Evolutionary conservation across 1,284 basidiomycete genomes (phyloP).

Genomic region (Kalmanozyma brasiliensis): DNA sequence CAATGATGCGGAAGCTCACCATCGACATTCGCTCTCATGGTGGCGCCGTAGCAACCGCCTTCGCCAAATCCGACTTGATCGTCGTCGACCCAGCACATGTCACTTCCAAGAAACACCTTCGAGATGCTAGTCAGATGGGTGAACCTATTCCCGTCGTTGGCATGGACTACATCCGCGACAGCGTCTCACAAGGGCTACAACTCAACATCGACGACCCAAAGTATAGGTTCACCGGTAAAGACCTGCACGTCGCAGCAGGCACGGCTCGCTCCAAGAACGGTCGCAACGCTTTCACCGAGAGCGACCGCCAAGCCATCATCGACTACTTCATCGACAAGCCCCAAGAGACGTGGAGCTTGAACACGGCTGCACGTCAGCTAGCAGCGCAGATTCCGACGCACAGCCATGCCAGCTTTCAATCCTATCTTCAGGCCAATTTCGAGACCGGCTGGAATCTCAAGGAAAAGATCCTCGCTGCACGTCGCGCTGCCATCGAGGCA

Average conservation of each 20-base stretch:
- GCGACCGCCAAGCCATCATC: conserved; percentile 37
- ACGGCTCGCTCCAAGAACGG: conserved; percentile 13
- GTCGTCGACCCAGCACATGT: conserved; percentile 19
- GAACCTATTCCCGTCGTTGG: conserved; percentile 44
- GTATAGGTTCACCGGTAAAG: conserved; percentile 31
- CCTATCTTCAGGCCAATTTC: conserved; percentile 48
- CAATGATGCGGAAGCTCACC: too few relatives aligned
- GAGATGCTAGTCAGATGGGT: conserved; percentile 21
- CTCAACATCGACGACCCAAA: conserved; percentile 24
- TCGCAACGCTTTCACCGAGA: conserved; percentile 37
- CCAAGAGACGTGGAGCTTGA: conserved; percentile 44
- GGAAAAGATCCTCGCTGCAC: conserved; percentile 14
- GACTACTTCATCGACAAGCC: conserved; percentile 32
- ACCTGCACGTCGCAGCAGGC: conserved; percentile 3
- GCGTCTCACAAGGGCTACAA: conserved; percentile 9
- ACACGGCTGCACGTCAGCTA: conserved; percentile 39
- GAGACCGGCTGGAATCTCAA: conserved; percentile 39
- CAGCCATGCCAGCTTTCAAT: conserved; percentile 45
- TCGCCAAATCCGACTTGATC: conserved; percentile 40
- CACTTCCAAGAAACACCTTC: conserved; percentile 9
- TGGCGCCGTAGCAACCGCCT: conserved; percentile 26
- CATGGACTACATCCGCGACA: conserved; percentile 28
- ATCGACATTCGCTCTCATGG: conserved; percentile 32
- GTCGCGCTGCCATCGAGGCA: conserved; percentile 17
- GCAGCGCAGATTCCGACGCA: conserved; percentile 33